Percentiles rank a stretch among this genome's conserved stretches.
These are phyloP conservation scores for Pilobolus umbonatus DNA, from an alignment of 192 early-diverging fungal species.

Conservation along the genomic window DNA sequence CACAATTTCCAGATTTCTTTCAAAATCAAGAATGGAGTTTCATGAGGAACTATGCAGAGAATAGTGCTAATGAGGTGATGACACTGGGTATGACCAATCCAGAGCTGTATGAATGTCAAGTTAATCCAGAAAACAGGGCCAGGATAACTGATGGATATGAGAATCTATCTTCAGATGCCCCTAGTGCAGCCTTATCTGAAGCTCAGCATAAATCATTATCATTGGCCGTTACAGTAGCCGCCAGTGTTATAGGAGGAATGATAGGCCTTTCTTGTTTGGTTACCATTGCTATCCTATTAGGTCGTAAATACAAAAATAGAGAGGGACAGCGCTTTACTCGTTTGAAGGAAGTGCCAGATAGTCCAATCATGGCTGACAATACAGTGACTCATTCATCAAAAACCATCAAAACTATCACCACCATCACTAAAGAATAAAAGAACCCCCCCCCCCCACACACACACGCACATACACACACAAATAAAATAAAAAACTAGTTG, in stretches of 20 bases:
- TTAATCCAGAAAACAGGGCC: constrained; percentile 1
- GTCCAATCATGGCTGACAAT: background rate
- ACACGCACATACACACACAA: too few relatives aligned
- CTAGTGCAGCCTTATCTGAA: background rate
- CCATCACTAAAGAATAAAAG: too few relatives aligned
- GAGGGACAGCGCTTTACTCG: background rate
- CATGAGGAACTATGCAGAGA: constrained; percentile 23
- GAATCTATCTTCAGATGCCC: constrained; percentile 12
- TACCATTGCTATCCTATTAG: constrained; percentile 25
- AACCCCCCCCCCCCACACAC: too few relatives aligned
- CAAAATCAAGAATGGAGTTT: constrained; percentile 19
- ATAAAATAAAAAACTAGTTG: too few relatives aligned
- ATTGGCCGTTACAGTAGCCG: constrained; percentile 27
- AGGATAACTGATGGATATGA: background rate
- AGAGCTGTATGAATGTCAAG: constrained; percentile 16
- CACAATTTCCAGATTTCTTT: constrained; percentile 33
- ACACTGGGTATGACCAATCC: constrained; percentile 1
- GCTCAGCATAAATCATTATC: constrained; percentile 2
- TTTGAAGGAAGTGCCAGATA: constrained; percentile 8
- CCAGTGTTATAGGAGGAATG: constrained; percentile 38
- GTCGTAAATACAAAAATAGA: constrained; percentile 18
- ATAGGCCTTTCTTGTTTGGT: constrained; percentile 32
- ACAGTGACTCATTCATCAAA: too few relatives aligned
- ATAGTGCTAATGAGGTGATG: constrained; percentile 6
- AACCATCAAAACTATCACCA: too few relatives aligned